phyloP scores from a whole-genome alignment of 2,329 filamentous ascomycete species.

The Cercospora nicotianae region DNA sequence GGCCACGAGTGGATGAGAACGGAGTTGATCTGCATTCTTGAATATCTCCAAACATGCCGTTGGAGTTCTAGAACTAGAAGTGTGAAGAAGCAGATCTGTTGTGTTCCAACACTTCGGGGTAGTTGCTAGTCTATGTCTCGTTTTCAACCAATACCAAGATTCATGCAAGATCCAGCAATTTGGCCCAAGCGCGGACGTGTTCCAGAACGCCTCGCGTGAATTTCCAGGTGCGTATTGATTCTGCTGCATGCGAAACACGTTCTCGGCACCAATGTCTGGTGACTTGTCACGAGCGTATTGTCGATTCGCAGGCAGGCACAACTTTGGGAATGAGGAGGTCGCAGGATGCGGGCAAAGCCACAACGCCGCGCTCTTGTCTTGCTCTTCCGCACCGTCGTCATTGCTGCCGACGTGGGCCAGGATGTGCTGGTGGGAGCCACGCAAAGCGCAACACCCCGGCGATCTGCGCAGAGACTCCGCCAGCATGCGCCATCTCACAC shows the following conservation, averaged over 20 bases:
- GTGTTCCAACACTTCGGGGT: background rate
- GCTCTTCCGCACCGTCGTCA: background rate
- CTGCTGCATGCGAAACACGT: background rate
- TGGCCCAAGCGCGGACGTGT: background rate
- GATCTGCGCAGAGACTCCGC: conserved; percentile 14
- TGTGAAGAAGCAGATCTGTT: background rate
- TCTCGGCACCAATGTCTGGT: background rate
- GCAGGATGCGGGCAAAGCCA: background rate
- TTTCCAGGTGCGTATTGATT: background rate
- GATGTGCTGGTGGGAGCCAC: background rate
- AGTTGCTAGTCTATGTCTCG: background rate
- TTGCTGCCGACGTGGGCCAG: background rate
- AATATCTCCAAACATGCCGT: background rate
- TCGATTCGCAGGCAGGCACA: background rate
- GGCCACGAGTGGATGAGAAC: background rate
- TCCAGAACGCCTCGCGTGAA: conserved; percentile 2
- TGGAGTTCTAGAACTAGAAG: background rate
- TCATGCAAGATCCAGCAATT: background rate
- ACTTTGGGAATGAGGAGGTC: background rate
- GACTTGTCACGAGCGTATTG: background rate
- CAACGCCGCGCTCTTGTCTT: background rate
- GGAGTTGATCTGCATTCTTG: background rate
- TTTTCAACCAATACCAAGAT: background rate
- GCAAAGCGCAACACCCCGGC: conserved; percentile 5
- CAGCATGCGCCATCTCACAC: conserved; percentile 6